Evolutionary conservation across 176 grass and related monocot species (phyloP).

Genomic region (Raddia guianensis): DNA sequence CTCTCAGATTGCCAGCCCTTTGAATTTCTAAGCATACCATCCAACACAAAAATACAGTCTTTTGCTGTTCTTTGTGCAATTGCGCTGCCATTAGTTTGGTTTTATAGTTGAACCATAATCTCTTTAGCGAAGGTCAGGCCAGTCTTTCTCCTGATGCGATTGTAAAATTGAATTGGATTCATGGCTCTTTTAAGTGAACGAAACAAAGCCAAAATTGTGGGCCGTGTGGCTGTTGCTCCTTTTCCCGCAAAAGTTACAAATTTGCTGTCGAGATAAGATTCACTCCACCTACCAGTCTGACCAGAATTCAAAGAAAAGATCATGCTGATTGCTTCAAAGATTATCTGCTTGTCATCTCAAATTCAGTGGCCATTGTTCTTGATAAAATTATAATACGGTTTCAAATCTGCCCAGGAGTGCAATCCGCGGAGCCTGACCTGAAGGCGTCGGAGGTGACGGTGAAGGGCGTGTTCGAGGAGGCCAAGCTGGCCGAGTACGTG

Average conservation of each 20-base stretch:
- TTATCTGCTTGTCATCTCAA: neutral
- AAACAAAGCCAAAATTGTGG: constrained; percentile 40
- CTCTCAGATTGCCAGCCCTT: neutral
- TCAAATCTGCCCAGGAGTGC: constrained; percentile 64
- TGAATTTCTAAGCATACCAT: neutral
- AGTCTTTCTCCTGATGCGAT: constrained; percentile 6
- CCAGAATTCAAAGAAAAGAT: constrained; percentile 4
- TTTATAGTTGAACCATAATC: neutral
- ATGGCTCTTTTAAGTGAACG: constrained; percentile 4
- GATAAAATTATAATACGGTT: neutral
- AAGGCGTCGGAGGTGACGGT: constrained; percentile 72
- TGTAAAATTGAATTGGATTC: constrained; percentile 16
- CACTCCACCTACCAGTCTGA: constrained; percentile 31
- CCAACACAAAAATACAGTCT: neutral
- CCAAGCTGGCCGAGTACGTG: constrained; percentile 67
- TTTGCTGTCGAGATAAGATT: constrained; percentile 10
- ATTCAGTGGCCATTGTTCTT: neutral
- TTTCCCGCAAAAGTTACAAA: constrained; percentile 30
- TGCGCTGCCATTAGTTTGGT: constrained; percentile 15
- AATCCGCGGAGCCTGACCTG: constrained; percentile 61
- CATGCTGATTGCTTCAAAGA: neutral
- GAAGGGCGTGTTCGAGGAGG: constrained; percentile 68
- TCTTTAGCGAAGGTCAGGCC: neutral
- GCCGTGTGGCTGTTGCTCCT: constrained; percentile 3
- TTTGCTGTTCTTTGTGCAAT: neutral